Conservation (phyloP, 2,329 filamentous ascomycete genomes). For the Dichotomopilus funicola region DNA sequence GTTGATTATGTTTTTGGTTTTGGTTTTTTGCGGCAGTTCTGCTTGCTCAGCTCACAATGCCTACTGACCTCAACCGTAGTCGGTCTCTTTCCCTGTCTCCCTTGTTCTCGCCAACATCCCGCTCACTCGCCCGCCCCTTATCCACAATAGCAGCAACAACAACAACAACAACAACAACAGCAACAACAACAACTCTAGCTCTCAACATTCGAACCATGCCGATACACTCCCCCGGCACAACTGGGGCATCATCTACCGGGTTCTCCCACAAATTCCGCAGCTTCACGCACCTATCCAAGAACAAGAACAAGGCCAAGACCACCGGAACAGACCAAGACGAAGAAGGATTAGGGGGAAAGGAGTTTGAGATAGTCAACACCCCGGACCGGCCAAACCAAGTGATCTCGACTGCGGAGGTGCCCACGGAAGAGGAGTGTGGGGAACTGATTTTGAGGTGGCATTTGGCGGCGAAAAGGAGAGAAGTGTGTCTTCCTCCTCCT, state of each 20-base stretch:
- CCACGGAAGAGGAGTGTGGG: slow-evolving; percentile 27
- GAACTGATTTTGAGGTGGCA: slow-evolving; percentile 21
- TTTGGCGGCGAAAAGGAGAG: neutral
- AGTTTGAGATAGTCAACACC: slow-evolving; percentile 13
- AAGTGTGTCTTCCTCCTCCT: no score
- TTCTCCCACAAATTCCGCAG: slow-evolving; percentile 18
- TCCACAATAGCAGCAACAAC: neutral
- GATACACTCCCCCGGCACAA: neutral
- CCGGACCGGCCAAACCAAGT: slow-evolving; percentile 25
- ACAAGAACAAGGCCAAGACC: neutral
- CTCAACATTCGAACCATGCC: neutral
- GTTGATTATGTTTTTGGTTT: no score
- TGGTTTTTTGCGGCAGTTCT: no score
- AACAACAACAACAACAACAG: neutral
- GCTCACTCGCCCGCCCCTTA: no score
- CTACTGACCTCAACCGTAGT: no score
- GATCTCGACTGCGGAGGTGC: slow-evolving; percentile 19
- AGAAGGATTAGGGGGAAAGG: slow-evolving; percentile 1
- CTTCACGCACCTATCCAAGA: neutral
- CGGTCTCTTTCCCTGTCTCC: no score
- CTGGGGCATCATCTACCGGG: neutral
- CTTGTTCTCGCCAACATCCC: no score
- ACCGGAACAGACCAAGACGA: no score
- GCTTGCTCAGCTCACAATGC: no score
- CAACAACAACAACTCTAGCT: neutral